Evolutionary conservation across 2,329 filamentous ascomycete genomes (phyloP).

Genomic region (Niveomyces coronatus): DNA sequence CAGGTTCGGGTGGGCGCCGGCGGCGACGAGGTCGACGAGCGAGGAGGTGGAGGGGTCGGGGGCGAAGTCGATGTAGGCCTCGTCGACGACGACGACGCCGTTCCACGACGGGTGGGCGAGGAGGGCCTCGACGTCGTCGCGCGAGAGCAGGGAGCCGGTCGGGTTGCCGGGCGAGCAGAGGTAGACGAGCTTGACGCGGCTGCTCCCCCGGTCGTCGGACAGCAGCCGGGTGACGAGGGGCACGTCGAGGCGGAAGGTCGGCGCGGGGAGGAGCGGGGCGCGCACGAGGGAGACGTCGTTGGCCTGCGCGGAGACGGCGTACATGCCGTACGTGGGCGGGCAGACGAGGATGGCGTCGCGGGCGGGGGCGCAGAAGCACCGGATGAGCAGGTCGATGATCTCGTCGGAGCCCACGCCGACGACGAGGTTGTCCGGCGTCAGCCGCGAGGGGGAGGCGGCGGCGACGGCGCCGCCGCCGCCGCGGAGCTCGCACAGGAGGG

Average conservation of each 20-base stretch:
- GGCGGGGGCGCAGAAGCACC: slow-evolving; percentile 84
- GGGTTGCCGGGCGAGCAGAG: slow-evolving; percentile 94
- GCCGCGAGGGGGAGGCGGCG: slow-evolving; percentile 60
- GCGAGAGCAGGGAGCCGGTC: slow-evolving; percentile 68
- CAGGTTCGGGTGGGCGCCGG: slow-evolving; percentile 84
- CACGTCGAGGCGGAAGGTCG: slow-evolving; percentile 65
- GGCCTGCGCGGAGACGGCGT: slow-evolving; percentile 83
- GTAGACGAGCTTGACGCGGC: slow-evolving; percentile 77
- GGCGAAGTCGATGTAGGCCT: slow-evolving; percentile 93
- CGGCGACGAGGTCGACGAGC: slow-evolving; percentile 80
- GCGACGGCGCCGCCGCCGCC: slow-evolving; percentile 80
- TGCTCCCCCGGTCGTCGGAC: slow-evolving; percentile 30
- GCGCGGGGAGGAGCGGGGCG: slow-evolving; percentile 66
- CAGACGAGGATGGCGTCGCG: slow-evolving; percentile 87
- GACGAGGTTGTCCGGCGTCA: slow-evolving; percentile 78
- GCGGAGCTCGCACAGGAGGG: slow-evolving; percentile 74
- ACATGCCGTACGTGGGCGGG: slow-evolving; percentile 98
- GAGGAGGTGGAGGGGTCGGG: slow-evolving; percentile 60
- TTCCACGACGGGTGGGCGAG: slow-evolving; percentile 90
- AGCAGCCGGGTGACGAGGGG: slow-evolving; percentile 57
- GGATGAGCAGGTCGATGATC: slow-evolving; percentile 86
- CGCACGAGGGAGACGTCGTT: slow-evolving; percentile 84
- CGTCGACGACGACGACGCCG: slow-evolving; percentile 83
- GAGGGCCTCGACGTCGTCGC: slow-evolving; percentile 61
- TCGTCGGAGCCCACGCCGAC: slow-evolving; percentile 95